Evolutionary conservation across 1,284 basidiomycete genomes (phyloP), one percentile per base, ranked within the genome.

Genomic region (Trichosporon sp.): DNA sequence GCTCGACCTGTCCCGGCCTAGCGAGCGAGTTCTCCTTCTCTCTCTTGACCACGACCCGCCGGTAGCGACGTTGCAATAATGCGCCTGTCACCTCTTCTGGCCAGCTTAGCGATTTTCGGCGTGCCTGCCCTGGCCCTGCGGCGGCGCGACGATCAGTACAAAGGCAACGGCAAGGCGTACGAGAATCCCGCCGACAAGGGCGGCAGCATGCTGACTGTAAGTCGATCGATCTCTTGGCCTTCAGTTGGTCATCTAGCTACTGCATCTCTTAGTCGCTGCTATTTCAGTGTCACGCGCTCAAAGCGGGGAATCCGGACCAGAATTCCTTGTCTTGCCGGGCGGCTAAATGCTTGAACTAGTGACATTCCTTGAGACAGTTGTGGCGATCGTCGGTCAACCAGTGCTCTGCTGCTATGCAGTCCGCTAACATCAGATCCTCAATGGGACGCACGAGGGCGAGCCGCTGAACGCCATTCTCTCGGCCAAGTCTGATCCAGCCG

Each of bases 391-490:
- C 21, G 6, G 25, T 13, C 19, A 33, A 25, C n/a, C n/a, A n/a
- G n/a, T n/a, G n/a, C n/a, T n/a, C n/a, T n/a, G n/a, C n/a, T n/a
- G n/a, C n/a, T n/a, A n/a, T n/a, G n/a, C n/a, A n/a, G n/a, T n/a
- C n/a, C n/a, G 37, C 56, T 58, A 13, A 63, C 49, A 21, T 7
- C 61, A 87, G 86, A 74, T 82, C 74, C 84, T 89, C 25, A 82
- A 85, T 61, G 74, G 81, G 34, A 89, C 92, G 19, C 87, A 83
- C 71, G 89, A 90, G 61, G 90, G 91, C 44, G 95, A 97, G 80
- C 95, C 94, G 3, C 80, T 97, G 63, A 97, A 98, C 71, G 84
- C 86, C 62, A 92, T 97, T 74, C 81, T 97, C 32, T 89, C 90
- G n/a, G 89, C 85, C 25, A 83, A 88, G 52, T 95, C 92, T 1